Base-by-base conservation (phyloP, 2,329 filamentous ascomycete species). In the Fusarium papillatum region DNA sequence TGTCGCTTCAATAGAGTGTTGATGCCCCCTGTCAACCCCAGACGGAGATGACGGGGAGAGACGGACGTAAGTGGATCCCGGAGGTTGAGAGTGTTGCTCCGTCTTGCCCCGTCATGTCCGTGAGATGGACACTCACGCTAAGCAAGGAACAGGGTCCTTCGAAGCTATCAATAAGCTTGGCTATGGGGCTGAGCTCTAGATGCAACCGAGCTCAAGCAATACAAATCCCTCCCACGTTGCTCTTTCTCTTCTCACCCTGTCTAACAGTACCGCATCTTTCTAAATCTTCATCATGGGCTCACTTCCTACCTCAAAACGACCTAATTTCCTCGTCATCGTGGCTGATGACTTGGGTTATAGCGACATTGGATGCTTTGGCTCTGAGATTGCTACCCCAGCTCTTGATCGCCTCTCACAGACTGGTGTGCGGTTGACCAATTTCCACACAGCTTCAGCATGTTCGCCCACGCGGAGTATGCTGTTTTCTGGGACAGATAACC, bases 391-490 rank as follows among this genome's bases (percentile, higher is more conserved):
- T 17, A 91, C 89, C 0, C 90, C 90, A 6, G 88, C 89, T 74
- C 84, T 91, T 26, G 88, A 91, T 82, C 85, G 85, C 17, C 80
- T 89, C 3, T 86, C 87, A 1, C 78, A 84, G 48, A 80, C 85
- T 46, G 87, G 89, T 13, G 77, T 91, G 16, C 86, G 88, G 2
- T 88, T 91, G 71, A 91, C 89, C 0, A 88, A 90, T 69, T 91
- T 90, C 78, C 90, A 92, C 73, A 88, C 89, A 1, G 90, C 90
- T 1, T 87, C 90, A 22, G 89, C 90, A 69, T 92, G 89, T 80
- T 90, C 89, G 65, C 90, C 90, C 7, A 90, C 88, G 6, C 81
- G 90, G 48, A 86, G 88, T 53, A 91, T 92, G 90, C 86, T 92
- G 69, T 87, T 91, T 84, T 90, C 89, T 0, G 90, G 90, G 10